Evolutionary conservation across 768 basidiomycete genomes (phyloP).

Genomic region (Mrakia blollopis): DNA sequence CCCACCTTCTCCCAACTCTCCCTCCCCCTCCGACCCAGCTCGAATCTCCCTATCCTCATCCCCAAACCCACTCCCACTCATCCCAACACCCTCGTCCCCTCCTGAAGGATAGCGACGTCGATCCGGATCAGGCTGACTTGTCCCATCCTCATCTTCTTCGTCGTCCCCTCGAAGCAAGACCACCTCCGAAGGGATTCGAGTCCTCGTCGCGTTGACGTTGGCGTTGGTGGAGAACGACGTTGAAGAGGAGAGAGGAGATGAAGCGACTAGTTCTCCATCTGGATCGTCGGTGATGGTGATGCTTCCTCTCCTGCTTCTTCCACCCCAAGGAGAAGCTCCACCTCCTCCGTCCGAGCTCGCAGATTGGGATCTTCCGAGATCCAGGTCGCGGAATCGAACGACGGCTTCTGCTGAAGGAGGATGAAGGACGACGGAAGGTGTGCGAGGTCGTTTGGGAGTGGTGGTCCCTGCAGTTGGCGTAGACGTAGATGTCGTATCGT

Average conservation of each 20-base stretch:
- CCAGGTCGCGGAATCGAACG: not conserved
- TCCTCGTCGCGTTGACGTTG: too few species aligned
- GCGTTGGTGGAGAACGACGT: too few species aligned
- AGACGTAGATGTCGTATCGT: not conserved
- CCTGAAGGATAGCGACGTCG: too few species aligned
- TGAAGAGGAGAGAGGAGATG: too few species aligned
- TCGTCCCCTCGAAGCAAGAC: not conserved
- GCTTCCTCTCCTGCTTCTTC: not conserved
- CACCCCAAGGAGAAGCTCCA: not conserved
- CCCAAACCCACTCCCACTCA: too few species aligned
- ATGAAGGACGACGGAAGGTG: conserved; percentile 6
- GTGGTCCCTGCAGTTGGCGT: not conserved
- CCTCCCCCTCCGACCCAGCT: not conserved
- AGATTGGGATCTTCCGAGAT: not conserved
- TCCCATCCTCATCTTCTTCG: not conserved
- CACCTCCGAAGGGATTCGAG: not conserved
- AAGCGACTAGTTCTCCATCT: too few species aligned
- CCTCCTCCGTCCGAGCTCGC: not conserved
- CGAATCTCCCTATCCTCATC: not conserved
- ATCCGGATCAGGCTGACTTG: too few species aligned
- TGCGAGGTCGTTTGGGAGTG: conserved; percentile 12
- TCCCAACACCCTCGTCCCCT: too few species aligned
- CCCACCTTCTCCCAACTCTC: not conserved
- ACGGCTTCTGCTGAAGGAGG: not conserved
- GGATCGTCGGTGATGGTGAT: too few species aligned